phyloP scores from a whole-genome alignment of 805 yeast species.

The Candida pini region DNA sequence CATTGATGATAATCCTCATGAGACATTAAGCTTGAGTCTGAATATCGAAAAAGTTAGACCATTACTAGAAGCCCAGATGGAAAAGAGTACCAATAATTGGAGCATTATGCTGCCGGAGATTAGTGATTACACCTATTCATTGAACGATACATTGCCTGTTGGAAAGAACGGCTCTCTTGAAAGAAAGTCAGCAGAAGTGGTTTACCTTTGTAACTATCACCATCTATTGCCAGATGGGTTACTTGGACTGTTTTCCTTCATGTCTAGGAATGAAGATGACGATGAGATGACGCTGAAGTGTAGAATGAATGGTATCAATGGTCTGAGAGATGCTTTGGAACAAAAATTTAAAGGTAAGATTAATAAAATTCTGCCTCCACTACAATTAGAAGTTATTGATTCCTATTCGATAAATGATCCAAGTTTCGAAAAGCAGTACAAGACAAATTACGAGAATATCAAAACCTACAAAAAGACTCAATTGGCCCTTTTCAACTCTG shows the following conservation, averaged over 20 bases:
- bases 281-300: constrained; percentile 40
- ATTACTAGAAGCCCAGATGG: constrained; percentile 1
- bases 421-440: constrained; percentile 1
- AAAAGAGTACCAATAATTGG: constrained; percentile 10
- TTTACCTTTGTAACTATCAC: constrained; percentile 24
- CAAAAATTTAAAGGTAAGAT: constrained; percentile 33
- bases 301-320: constrained; percentile 56
- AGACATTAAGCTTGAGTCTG: constrained; percentile 53
- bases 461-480: constrained; percentile 37
- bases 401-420: constrained; percentile 1
- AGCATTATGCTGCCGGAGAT: constrained; percentile 20
- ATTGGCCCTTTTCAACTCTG: constrained; percentile 30
- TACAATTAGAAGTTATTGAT: constrained; percentile 1
- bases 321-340: constrained; percentile 48
- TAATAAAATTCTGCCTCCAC: constrained; percentile 9
- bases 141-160: constrained; percentile 7
- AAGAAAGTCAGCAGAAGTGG: constrained; percentile 3
- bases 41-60: constrained; percentile 33
- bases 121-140: constrained; percentile 25
- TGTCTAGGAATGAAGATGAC: constrained; percentile 47
- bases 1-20: constrained; percentile 49
- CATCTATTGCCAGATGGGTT: constrained; percentile 39
- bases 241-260: constrained; percentile 45
- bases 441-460: constrained; percentile 21
- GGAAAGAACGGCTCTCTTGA: neutral